Conservation (phyloP, 2,329 filamentous ascomycete genomes). For the Penicillium sp. region DNA sequence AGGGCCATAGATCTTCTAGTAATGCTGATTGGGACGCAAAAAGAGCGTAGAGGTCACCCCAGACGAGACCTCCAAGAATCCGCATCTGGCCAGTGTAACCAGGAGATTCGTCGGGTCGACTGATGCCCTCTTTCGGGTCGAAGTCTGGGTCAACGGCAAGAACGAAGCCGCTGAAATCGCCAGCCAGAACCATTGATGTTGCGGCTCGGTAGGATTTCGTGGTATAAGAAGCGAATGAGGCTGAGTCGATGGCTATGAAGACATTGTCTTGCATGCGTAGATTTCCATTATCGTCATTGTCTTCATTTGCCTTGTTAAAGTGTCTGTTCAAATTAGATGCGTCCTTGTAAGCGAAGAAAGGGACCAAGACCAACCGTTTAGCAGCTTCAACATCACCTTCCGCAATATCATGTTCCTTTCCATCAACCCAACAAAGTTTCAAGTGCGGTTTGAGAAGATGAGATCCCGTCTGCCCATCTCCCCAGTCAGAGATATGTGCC, state of each 20-base stretch:
- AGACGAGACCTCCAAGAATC: constrained; percentile 30
- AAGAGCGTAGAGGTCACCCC: constrained; percentile 29
- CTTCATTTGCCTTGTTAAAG: background rate
- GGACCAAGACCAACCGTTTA: constrained; percentile 1
- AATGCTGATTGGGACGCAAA: constrained; percentile 11
- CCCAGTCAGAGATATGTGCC: constrained; percentile 25
- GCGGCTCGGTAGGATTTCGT: constrained; percentile 7
- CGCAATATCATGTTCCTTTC: constrained; percentile 18
- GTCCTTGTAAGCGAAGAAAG: background rate
- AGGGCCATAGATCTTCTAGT: constrained; percentile 27
- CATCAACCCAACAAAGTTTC: constrained; percentile 29
- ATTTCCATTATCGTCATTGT: background rate
- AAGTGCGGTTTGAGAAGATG: constrained; percentile 20
- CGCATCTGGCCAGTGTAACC: constrained; percentile 28
- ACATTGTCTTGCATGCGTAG: background rate
- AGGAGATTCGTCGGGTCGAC: constrained; percentile 19
- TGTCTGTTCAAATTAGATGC: background rate
- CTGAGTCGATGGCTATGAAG: constrained; percentile 21
- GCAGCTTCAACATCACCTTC: constrained; percentile 16
- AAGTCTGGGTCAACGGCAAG: constrained; percentile 26
- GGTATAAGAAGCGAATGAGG: constrained; percentile 18
- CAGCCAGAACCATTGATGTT: constrained; percentile 5
- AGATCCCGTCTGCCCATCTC: constrained; percentile 18
- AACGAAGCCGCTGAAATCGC: constrained; percentile 23
- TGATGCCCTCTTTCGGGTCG: constrained; percentile 6